Percentiles rank a stretch among this genome's conserved stretches.
These are phyloP conservation scores for Rubia peregrina DNA, from an alignment of 305 asterid genomes.

Conservation along the genomic window DNA sequence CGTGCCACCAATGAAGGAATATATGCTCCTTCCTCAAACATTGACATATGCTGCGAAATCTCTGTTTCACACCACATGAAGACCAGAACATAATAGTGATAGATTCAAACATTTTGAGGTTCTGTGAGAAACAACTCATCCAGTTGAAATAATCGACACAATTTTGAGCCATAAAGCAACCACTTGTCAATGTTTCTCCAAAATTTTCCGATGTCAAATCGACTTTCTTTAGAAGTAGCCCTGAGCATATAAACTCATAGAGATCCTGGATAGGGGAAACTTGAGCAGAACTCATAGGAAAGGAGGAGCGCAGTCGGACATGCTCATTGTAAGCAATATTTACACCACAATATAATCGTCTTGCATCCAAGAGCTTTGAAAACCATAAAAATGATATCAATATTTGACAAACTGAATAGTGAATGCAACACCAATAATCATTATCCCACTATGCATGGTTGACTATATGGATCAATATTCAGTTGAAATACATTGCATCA, in stretches of 20 bases:
- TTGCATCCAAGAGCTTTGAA: conserved; percentile 54
- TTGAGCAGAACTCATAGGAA: conserved; percentile 41
- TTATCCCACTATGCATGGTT: no score
- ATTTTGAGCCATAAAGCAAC: conserved; percentile 66
- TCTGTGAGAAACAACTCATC: conserved; percentile 63
- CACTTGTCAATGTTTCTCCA: conserved; percentile 83
- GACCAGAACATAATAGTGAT: conserved; percentile 91
- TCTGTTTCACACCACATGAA: conserved; percentile 90
- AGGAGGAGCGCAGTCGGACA: conserved; percentile 33
- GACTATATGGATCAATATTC: background rate
- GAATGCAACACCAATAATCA: background rate
- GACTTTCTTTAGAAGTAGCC: conserved; percentile 56
- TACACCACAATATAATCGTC: conserved; percentile 25
- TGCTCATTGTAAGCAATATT: conserved; percentile 24
- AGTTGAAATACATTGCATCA: background rate
- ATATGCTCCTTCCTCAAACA: conserved; percentile 57
- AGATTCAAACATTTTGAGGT: conserved; percentile 73
- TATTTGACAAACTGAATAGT: background rate
- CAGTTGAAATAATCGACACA: conserved; percentile 75
- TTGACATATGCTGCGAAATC: conserved; percentile 53
- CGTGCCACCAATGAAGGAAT: conserved; percentile 86
- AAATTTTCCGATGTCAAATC: conserved; percentile 63
- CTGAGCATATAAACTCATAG: conserved; percentile 65
- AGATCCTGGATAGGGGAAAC: conserved; percentile 67
- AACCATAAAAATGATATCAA: conserved; percentile 30